Conservation (phyloP, 805 yeast species). For the Diddensiella transvaalensis region DNA sequence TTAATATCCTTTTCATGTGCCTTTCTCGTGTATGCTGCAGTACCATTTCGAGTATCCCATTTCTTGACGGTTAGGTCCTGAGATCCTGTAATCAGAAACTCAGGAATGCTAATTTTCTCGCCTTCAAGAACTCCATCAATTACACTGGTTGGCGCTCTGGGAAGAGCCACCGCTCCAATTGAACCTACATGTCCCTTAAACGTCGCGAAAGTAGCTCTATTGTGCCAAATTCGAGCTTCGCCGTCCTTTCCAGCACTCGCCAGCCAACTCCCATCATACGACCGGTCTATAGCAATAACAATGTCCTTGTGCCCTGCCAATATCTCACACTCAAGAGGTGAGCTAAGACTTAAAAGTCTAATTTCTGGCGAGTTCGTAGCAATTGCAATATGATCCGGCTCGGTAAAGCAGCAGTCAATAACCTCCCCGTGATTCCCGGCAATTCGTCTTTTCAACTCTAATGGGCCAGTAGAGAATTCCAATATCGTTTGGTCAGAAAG, state of each 20-base stretch:
- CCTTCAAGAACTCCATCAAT: conserved; percentile 6
- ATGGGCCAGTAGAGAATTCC: conserved; percentile 46
- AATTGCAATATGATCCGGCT: conserved; percentile 50
- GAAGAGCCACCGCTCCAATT: conserved; percentile 76
- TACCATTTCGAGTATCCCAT: conserved; percentile 55
- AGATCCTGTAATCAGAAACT: conserved; percentile 75
- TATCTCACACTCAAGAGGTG: conserved; percentile 57
- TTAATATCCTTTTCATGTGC: conserved; percentile 98
- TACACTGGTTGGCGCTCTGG: conserved; percentile 44
- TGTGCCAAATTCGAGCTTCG: conserved; percentile 79
- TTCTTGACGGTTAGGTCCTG: conserved; percentile 80
- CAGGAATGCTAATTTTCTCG: conserved; percentile 42
- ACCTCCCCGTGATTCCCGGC: conserved; percentile 96
- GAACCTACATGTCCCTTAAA: conserved; percentile 87
- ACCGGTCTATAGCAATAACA: conserved; percentile 72
- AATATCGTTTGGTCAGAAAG: conserved; percentile 79
- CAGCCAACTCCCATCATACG: conserved; percentile 81
- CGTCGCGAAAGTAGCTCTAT: conserved; percentile 39
- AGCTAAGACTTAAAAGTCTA: conserved; percentile 56
- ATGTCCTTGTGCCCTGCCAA: conserved; percentile 83
- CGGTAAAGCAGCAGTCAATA: conserved; percentile 75
- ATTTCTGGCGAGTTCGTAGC: conserved; percentile 94
- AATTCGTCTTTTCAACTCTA: conserved; percentile 44
- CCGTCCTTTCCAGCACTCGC: conserved; percentile 90
- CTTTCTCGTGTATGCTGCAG: conserved; percentile 82